These are phyloP conservation scores for Blastobotrys buckinghamii DNA, from an alignment of 1,139 yeast species.

Conservation along the genomic window DNA sequence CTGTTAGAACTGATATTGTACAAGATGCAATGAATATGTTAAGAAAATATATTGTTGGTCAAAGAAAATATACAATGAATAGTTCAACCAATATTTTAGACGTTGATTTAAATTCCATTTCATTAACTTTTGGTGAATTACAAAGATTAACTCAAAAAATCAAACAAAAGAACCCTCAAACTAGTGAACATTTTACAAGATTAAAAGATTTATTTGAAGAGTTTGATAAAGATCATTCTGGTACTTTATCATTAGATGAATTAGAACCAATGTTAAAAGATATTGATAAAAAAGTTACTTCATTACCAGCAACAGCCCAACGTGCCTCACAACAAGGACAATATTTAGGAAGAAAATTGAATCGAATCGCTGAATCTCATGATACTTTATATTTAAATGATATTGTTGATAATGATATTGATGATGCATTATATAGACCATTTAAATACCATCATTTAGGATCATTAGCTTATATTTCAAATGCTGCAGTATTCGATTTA, in stretches of 20 bases:
- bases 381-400: conserved; percentile 38
- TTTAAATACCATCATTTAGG: conserved; percentile 56
- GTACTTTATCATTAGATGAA: conserved; percentile 45
- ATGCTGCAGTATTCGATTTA: conserved; percentile 59
- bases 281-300: conserved; percentile 54
- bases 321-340: conserved; percentile 62
- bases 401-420: conserved; percentile 45
- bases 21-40: conserved; percentile 43
- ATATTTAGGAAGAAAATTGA: conserved; percentile 51
- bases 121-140: conserved; percentile 43
- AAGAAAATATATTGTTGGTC: conserved; percentile 24
- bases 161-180: conserved; percentile 49
- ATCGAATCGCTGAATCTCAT: conserved; percentile 41
- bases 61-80: conserved; percentile 20
- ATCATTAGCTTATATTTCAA: conserved; percentile 57
- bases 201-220: conserved; percentile 46
- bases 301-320: conserved; percentile 65
- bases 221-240: conserved; percentile 43
- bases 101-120: conserved; percentile 38
- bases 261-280: conserved; percentile 44
- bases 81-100: conserved; percentile 24
- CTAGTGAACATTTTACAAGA: conserved; percentile 48
- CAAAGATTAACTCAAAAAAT: conserved; percentile 39
- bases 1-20: conserved; percentile 52
- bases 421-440: conserved; percentile 48